phyloP scores from a whole-genome alignment of 2,329 filamentous ascomycete species.

The Hypoxylon sp. region DNA sequence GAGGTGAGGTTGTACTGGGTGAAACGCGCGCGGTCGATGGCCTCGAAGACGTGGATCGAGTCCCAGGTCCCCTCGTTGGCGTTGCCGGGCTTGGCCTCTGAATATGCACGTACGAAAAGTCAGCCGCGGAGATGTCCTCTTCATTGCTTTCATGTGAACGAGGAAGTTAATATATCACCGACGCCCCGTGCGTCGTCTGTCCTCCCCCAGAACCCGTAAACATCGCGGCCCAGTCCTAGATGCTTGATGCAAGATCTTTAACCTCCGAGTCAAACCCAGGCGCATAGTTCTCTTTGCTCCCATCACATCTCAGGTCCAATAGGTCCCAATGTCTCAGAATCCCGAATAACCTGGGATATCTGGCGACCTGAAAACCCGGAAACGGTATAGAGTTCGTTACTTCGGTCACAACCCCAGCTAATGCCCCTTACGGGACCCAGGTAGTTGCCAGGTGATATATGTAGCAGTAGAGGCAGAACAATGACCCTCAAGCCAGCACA shows the following conservation, averaged over 20 bases:
- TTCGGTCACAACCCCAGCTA: neutral
- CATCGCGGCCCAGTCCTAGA: constrained; percentile 33
- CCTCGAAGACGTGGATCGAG: constrained; percentile 98
- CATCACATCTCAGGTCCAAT: constrained; percentile 13
- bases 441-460: neutral
- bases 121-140: constrained; percentile 26
- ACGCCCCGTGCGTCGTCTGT: constrained; percentile 22
- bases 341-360: constrained; percentile 10
- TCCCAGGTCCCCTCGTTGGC: constrained; percentile 89
- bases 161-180: constrained; percentile 37
- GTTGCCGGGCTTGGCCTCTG: constrained; percentile 74
- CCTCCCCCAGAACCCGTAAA: constrained; percentile 15
- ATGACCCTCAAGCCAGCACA: neutral
- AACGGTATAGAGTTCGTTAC: constrained; percentile 14
- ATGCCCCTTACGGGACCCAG: too few relatives aligned
- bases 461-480: neutral
- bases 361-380: constrained; percentile 5
- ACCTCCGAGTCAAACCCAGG: constrained; percentile 22
- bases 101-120: constrained; percentile 17
- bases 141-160: constrained; percentile 10
- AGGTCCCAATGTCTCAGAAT: constrained; percentile 27
- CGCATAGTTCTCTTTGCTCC: constrained; percentile 2
- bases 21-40: constrained; percentile 88
- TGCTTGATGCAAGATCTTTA: constrained; percentile 41
- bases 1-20: constrained; percentile 98